Percentiles rank a stretch among this genome's conserved stretches.
Conservation (phyloP, 2,329 filamentous ascomycete genomes). For the Hortaea werneckii region DNA sequence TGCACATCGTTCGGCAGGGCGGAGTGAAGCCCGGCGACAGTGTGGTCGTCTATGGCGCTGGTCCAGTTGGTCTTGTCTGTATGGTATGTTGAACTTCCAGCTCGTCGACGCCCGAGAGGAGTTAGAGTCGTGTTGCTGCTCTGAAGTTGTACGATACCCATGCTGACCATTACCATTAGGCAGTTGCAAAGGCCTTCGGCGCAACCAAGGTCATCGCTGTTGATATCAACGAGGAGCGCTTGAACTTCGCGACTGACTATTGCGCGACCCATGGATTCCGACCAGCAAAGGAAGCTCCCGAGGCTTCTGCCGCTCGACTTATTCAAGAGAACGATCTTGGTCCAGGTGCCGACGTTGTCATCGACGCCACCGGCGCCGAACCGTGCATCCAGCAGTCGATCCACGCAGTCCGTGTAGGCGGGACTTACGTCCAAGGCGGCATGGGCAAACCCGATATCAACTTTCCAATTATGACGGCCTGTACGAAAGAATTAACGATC, state of each 20-base stretch:
- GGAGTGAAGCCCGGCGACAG: conserved; percentile 21
- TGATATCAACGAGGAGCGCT: conserved; percentile 44
- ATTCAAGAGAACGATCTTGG: conserved; percentile 12
- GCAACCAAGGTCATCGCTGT: conserved; percentile 46
- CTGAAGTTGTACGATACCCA: no score
- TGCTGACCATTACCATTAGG: background rate
- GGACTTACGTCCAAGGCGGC: conserved; percentile 69
- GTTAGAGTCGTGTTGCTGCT: no score
- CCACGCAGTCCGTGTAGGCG: conserved; percentile 58
- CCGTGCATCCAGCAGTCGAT: conserved; percentile 66
- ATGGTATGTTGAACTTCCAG: conserved; percentile 22
- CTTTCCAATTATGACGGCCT: conserved; percentile 83
- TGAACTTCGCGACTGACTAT: conserved; percentile 42
- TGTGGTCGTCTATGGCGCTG: conserved; percentile 48
- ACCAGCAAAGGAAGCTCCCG: background rate
- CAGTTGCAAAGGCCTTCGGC: conserved; percentile 46
- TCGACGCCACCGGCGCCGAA: conserved; percentile 72
- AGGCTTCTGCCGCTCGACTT: conserved; percentile 10
- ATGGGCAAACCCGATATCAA: conserved; percentile 79
- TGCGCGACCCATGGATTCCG: conserved; percentile 30
- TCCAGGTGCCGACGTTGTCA: conserved; percentile 62
- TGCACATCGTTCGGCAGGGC: conserved; percentile 33
- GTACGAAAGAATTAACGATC: conserved; percentile 73
- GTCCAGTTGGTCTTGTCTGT: conserved; percentile 51
- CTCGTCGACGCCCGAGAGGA: no score